Conservation (phyloP, 2,329 filamentous ascomycete genomes). For the Fusarium sublunatum region DNA sequence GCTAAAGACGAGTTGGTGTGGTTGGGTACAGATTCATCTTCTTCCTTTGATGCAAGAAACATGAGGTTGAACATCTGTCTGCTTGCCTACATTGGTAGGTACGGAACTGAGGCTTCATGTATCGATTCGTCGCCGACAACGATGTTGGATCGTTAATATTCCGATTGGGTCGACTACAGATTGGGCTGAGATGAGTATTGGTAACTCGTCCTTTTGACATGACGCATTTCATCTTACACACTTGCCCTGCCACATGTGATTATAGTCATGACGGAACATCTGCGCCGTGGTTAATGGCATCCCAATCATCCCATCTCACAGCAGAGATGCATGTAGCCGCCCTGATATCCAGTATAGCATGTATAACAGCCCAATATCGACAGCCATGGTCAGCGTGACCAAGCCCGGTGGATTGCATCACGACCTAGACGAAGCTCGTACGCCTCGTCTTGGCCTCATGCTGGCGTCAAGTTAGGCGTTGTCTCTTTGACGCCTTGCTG, state of each 20-base stretch:
- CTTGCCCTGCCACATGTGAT: conserved; percentile 12
- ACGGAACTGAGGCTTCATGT: conserved; percentile 20
- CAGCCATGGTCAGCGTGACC: conserved; percentile 19
- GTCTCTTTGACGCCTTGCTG: background rate
- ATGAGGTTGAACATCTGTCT: background rate
- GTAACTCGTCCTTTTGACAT: conserved; percentile 13
- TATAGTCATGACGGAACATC: conserved; percentile 19
- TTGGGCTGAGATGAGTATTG: conserved; percentile 4
- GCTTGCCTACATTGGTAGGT: background rate
- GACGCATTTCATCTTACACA: conserved; percentile 7
- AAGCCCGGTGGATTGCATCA: conserved; percentile 8
- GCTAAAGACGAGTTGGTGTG: conserved; percentile 25
- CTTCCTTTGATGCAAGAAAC: conserved; percentile 2
- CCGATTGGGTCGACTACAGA: conserved; percentile 31
- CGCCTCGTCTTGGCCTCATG: conserved; percentile 22
- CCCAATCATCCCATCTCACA: conserved; percentile 34
- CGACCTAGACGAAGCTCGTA: conserved; percentile 12
- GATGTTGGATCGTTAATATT: conserved; percentile 30
- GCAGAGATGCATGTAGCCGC: conserved; percentile 34
- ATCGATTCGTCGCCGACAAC: conserved; percentile 31
- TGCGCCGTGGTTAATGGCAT: conserved; percentile 29
- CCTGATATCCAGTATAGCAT: conserved; percentile 28
- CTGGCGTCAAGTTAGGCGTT: background rate
- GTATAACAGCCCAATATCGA: conserved; percentile 33
- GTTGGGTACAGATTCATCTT: conserved; percentile 27